These are phyloP conservation scores for Cordia subcordata DNA, from an alignment of 257 asterid genomes.

Conservation along the genomic window DNA sequence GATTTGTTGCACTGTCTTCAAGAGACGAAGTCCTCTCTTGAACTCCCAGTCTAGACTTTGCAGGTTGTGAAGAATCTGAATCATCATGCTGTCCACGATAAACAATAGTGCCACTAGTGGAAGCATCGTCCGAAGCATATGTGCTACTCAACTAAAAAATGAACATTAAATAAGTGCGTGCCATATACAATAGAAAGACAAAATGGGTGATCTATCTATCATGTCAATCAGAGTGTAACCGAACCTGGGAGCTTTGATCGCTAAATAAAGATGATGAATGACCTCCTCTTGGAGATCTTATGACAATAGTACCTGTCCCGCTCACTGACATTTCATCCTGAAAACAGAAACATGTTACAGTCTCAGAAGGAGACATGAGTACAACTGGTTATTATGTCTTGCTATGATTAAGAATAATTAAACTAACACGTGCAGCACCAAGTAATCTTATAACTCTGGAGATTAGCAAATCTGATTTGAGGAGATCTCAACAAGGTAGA, in stretches of 20 bases:
- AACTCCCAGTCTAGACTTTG: constrained; percentile 85
- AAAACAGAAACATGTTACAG: constrained; percentile 13
- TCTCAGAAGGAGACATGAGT: not conserved
- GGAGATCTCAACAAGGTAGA: too few species aligned
- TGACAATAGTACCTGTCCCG: constrained; percentile 77
- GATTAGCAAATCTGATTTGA: too few species aligned
- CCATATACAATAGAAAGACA: constrained; percentile 13
- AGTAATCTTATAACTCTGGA: too few species aligned
- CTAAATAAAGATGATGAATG: constrained; percentile 50
- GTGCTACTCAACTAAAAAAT: constrained; percentile 69
- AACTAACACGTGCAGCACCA: not conserved
- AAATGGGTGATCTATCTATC: not conserved
- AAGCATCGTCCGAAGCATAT: constrained; percentile 72
- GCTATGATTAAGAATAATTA: too few species aligned
- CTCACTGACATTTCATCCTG: constrained; percentile 68
- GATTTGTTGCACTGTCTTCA: constrained; percentile 87
- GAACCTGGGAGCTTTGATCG: constrained; percentile 63
- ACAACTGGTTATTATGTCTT: too few species aligned
- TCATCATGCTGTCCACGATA: constrained; percentile 91
- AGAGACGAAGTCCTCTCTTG: constrained; percentile 83
- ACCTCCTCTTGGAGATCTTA: constrained; percentile 75
- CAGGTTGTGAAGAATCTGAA: constrained; percentile 79
- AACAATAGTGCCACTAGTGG: constrained; percentile 87
- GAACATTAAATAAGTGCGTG: constrained; percentile 24
- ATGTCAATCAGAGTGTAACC: constrained; percentile 17